These are phyloP conservation scores for Erythrobasidium hasegawianum DNA, from an alignment of 1,284 basidiomycete species.

Conservation along the genomic window DNA sequence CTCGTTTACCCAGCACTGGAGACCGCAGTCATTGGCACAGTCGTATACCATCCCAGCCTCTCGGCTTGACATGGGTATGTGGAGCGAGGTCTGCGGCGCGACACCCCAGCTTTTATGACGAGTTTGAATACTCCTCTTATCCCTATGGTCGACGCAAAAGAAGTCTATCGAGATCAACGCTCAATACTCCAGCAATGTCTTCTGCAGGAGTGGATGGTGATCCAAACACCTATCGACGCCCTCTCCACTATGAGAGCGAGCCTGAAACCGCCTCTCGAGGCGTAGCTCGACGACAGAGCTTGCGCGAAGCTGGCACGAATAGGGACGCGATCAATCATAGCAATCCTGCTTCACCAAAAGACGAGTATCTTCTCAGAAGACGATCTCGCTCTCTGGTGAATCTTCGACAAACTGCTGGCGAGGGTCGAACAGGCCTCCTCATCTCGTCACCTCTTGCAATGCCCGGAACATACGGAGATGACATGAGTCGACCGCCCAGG, in stretches of 20 bases:
- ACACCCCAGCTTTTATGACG: slow-evolving; percentile 26
- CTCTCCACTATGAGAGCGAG: slow-evolving; percentile 23
- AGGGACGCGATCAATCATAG: background rate
- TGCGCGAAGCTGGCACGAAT: background rate
- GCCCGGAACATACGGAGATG: background rate
- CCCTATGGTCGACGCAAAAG: slow-evolving; percentile 23
- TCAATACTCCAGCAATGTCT: slow-evolving; percentile 10
- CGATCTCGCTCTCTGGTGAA: slow-evolving; percentile 27
- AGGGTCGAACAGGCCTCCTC: background rate
- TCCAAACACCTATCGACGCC: background rate
- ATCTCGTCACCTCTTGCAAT: slow-evolving; percentile 19
- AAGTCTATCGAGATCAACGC: slow-evolving; percentile 20
- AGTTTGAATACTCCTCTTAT: slow-evolving; percentile 28
- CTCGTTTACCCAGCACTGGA: slow-evolving; percentile 13
- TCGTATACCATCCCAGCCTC: slow-evolving; percentile 27
- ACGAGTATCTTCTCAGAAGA: slow-evolving; percentile 10
- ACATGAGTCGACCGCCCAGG: slow-evolving; percentile 16
- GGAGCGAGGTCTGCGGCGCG: slow-evolving; percentile 15
- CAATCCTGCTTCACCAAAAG: background rate
- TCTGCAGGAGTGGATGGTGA: too few relatives aligned
- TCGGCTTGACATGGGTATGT: slow-evolving; percentile 30
- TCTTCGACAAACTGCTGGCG: slow-evolving; percentile 2
- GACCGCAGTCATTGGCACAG: slow-evolving; percentile 12
- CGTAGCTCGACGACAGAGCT: background rate
- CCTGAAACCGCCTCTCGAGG: slow-evolving; percentile 11